Conservation (phyloP, 192 early-diverging fungal species). For the Chytriomyces confervae region DNA sequence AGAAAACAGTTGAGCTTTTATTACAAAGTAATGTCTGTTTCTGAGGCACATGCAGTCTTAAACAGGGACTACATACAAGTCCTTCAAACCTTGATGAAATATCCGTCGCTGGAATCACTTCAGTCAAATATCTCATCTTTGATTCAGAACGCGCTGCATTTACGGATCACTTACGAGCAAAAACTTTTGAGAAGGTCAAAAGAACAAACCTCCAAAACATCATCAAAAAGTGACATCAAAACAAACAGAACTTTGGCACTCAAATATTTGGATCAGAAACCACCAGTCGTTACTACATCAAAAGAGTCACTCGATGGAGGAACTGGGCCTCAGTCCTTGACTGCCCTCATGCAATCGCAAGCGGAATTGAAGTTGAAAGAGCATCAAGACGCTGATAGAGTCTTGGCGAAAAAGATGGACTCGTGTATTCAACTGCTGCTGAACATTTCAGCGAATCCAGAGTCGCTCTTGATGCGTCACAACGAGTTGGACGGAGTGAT, state of each 20-base stretch:
- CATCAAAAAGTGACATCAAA: too few species aligned
- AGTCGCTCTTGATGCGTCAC: neutral
- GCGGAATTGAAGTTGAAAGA: too few species aligned
- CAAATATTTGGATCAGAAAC: too few species aligned
- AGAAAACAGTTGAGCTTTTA: constrained; percentile 84
- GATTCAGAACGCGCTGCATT: constrained; percentile 24
- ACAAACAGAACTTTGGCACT: too few species aligned
- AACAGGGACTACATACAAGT: constrained; percentile 42
- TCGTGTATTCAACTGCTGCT: neutral
- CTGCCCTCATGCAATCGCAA: too few species aligned
- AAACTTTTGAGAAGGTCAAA: too few species aligned
- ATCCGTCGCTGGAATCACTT: constrained; percentile 27
- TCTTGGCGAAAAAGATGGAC: constrained; percentile 11
- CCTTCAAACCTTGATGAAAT: constrained; percentile 54
- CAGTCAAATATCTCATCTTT: constrained; percentile 14
- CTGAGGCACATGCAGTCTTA: constrained; percentile 35
- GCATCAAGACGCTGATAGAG: constrained; percentile 8
- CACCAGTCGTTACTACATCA: neutral
- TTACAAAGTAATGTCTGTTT: constrained; percentile 45
- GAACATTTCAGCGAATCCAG: neutral
- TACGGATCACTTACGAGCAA: too few species aligned
- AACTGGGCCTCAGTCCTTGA: too few species aligned
- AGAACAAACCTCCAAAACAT: too few species aligned
- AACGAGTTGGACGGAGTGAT: constrained; percentile 20
- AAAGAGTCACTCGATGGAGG: neutral